Base-by-base conservation (phyloP, 2,329 filamentous ascomycete species). In the Arthroderma uncinatum region DNA sequence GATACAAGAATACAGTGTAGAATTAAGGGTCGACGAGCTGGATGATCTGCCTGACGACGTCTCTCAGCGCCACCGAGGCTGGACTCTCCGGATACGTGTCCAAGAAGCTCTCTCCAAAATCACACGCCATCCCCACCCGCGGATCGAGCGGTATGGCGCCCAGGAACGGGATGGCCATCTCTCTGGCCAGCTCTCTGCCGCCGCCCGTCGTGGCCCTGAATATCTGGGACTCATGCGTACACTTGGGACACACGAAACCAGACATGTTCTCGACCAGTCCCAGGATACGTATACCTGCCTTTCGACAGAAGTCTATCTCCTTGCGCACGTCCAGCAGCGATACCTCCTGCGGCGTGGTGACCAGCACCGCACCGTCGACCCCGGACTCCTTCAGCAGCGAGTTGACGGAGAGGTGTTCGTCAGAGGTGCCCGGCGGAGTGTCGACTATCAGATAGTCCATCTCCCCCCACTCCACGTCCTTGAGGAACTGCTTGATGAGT, bases 211-310 rank as follows among this genome's bases (percentile, higher is more conserved):
- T 94, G 9, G 93, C 84, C 64, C 83, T 81, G 76, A 98, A 98
- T 53, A 98, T 95, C 70, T 95, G 83, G 65, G 78, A 81, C 65
- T 82, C 78, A 57, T 90, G 84, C 56, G 83, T 87, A 73, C 93
- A 98, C 57, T 88, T 92, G 8, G 91, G 91, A 68, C 93, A 98
- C 55, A 98, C 91, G 65, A 97, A 98, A 2, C 90, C 89, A 58
- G 85, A 89, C 93, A 98, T 98, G 68, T 98, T 98, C 77, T 98
- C 93, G 14, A 95, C 93, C 40, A 98, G 77, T 0, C 93, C 93
- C 2, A 98, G 72, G 5, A 98, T 82, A 52, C 79, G 81, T 63
- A 98, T 97, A 2, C 88, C 89, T 0, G 93, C 93, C 74, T 98
- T 98, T 58, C 84, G 80, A 73, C 94, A 98, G 68, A 98, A 98